Conservation (phyloP, 345 rosid species). For the Anacardium occidentale region DNA sequence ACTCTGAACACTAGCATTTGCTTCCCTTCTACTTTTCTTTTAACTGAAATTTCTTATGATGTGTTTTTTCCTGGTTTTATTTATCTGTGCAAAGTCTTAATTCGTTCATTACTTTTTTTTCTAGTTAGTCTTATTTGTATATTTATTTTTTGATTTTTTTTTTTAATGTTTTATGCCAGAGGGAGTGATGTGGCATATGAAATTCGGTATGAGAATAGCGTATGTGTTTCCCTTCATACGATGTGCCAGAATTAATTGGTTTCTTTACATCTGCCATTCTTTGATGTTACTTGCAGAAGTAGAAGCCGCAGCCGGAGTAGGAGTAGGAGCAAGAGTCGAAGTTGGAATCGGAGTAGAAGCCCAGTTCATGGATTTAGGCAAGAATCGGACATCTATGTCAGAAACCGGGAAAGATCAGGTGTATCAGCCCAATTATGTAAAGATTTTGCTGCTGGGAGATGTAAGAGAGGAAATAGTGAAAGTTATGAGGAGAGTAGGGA, state of each 20-base stretch:
- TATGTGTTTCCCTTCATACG: neutral
- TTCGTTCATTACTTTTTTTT: neutral
- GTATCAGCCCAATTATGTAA: slow-evolving; percentile 52
- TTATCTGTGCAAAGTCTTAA: neutral
- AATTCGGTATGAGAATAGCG: neutral
- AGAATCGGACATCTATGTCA: slow-evolving; percentile 59
- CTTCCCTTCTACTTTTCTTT: neutral
- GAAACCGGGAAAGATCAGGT: slow-evolving; percentile 54
- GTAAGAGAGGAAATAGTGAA: slow-evolving; percentile 58
- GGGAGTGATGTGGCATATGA: neutral
- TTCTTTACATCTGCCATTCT: neutral
- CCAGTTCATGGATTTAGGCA: slow-evolving; percentile 56
- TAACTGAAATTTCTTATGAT: neutral
- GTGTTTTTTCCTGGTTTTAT: neutral
- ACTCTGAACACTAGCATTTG: neutral
- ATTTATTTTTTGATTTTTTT: neutral
- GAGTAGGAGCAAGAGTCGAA: slow-evolving; percentile 46
- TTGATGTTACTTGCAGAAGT: slow-evolving; percentile 22
- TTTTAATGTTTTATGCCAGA: neutral
- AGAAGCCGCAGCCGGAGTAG: slow-evolving; percentile 49
- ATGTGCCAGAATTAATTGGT: neutral
- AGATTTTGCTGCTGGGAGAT: slow-evolving; percentile 66
- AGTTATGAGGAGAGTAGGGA: slow-evolving; percentile 53
- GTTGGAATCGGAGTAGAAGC: slow-evolving; percentile 74
- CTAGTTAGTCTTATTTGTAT: neutral